Evolutionary conservation across 805 yeast species (phyloP), one percentile per base, ranked within the genome.

Genomic region (Saturnispora kantuleensis): DNA sequence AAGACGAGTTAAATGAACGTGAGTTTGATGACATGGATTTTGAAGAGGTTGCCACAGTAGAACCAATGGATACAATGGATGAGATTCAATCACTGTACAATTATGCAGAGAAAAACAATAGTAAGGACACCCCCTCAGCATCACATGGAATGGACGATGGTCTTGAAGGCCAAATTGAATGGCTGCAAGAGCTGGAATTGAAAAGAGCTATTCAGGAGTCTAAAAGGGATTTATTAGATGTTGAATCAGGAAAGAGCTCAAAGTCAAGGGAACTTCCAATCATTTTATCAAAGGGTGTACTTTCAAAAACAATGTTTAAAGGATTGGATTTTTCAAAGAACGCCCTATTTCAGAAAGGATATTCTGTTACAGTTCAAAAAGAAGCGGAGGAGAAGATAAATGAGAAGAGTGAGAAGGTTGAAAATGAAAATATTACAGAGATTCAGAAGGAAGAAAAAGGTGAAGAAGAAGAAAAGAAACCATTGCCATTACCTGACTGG

Each of bases 141-240:
- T 12, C 44, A 44, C 45, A 46, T 36, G 50, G 44, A 28, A n/a
- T 32, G 11, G 49, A 48, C 29, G 38, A 29, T 10, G 48, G 31
- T 37, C 28, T 55, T 12, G 53, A 50, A 5, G 47, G 47, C 1
- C 53, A 54, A n/a, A 17, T 45, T 1, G 46, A 50, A 31, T 39
- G 48, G 33, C 29, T 54, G 18, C 61, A 58, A 43, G 55, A 58
- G 26, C 52, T 52, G 4, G 60, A 63, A 15, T 55, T 78, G 29
- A 59, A 62, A 47, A 53, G 54, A 34, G 81, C 84, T 0, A 68
- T 77, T 35, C 72, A 68, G 40, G 64, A 60, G 32, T 72, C 77
- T 2, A 70, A 71, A 46, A 52, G 57, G 43, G 79, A 76, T 32
- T 67, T 67, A 31, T 42, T 54, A 11, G 42, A 50, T 4, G 46